A percentile compares a stretch with the other conserved stretches of the same genome.
phyloP scores from a whole-genome alignment of 805 yeast species.

The Wickerhamiella azymoides region DNA sequence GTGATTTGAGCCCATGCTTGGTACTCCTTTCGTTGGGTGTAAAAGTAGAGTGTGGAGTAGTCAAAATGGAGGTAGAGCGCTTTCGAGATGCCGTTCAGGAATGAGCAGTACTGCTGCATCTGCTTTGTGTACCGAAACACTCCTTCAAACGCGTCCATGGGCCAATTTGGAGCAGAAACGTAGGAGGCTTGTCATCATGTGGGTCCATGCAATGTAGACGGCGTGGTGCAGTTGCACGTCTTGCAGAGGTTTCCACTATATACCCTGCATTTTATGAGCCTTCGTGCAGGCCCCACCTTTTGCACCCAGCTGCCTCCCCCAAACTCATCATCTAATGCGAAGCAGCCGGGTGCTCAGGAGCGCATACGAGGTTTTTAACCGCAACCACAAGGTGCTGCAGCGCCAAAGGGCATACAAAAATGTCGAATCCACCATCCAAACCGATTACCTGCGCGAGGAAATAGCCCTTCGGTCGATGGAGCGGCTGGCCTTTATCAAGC shows the following conservation, averaged over 20 bases:
- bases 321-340: not conserved
- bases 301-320: not conserved
- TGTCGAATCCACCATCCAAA: conserved; percentile 36
- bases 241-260: too few species aligned
- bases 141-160: conserved; percentile 1
- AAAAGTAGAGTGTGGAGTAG: conserved; percentile 8
- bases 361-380: conserved; percentile 42
- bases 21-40: conserved; percentile 7
- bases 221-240: too few species aligned
- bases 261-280: too few species aligned
- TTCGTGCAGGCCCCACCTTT: too few species aligned
- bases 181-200: not conserved
- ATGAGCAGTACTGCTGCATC: not conserved
- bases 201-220: not conserved
- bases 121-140: not conserved
- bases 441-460: conserved; percentile 63
- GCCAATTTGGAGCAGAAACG: not conserved
- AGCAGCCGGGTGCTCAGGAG: conserved; percentile 25
- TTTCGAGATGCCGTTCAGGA: not conserved
- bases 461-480: conserved; percentile 61
- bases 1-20: conserved; percentile 18
- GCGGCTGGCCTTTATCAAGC: conserved; percentile 55
- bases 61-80: conserved; percentile 4
- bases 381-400: conserved; percentile 48
- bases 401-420: conserved; percentile 38